A percentile compares a stretch with the other conserved stretches of the same genome.
Conservation (phyloP, 116 monocot species). For the Cymodocea nodosa region DNA sequence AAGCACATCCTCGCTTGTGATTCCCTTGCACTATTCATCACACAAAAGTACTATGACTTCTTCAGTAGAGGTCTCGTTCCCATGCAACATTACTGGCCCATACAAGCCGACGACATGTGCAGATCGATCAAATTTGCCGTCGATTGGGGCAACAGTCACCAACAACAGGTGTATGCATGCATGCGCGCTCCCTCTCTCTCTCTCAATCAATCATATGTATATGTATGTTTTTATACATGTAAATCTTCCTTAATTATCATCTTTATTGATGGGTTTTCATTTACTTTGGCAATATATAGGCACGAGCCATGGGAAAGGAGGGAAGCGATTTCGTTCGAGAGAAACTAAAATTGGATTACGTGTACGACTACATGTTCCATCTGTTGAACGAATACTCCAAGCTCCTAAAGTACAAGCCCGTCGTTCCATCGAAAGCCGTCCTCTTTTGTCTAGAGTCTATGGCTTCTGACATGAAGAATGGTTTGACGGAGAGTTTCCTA, state of each 20-base stretch:
- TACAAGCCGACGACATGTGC: slow-evolving; percentile 13
- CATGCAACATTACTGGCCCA: slow-evolving; percentile 21
- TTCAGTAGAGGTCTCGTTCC: slow-evolving; percentile 21
- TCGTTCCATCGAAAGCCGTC: slow-evolving; percentile 12
- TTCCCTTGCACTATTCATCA: slow-evolving; percentile 13
- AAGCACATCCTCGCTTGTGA: slow-evolving; percentile 26
- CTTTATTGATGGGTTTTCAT: neutral
- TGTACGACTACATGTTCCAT: slow-evolving; percentile 46
- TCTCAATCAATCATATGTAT: too few species aligned
- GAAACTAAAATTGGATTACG: slow-evolving; percentile 22
- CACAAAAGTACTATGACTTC: slow-evolving; percentile 15
- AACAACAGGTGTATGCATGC: slow-evolving; percentile 8
- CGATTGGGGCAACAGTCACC: slow-evolving; percentile 26
- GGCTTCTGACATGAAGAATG: slow-evolving; percentile 12
- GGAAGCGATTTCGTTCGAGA: slow-evolving; percentile 19
- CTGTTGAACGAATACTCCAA: slow-evolving; percentile 34
- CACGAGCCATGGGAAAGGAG: slow-evolving; percentile 20
- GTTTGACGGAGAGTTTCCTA: slow-evolving; percentile 20
- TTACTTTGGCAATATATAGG: slow-evolving; percentile 8
- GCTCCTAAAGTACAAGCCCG: slow-evolving; percentile 25
- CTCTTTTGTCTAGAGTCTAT: slow-evolving; percentile 22
- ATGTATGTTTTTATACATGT: neutral
- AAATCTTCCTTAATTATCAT: too few species aligned
- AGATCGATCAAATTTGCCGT: slow-evolving; percentile 31
- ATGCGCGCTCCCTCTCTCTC: too few species aligned